phyloP scores from a whole-genome alignment of 139 green algal genomes.

The Closterium sp. region DNA sequence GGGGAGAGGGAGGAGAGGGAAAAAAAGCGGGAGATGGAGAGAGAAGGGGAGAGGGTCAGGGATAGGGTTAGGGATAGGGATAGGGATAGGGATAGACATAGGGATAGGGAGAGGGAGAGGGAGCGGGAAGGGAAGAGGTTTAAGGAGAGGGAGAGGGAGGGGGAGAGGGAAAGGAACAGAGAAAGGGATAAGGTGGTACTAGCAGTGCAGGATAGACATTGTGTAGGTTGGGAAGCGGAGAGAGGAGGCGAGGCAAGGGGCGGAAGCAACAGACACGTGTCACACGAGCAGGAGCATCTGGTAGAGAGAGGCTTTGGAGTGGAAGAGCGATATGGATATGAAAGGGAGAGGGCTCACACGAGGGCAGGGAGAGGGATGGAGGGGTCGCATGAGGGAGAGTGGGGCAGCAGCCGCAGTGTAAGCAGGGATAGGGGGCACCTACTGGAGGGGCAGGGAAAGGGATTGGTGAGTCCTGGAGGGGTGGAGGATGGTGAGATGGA shows the following conservation, averaged over 20 bases:
- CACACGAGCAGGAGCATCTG: background rate
- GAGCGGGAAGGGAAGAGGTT: background rate
- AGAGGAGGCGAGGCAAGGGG: background rate
- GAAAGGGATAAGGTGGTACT: background rate
- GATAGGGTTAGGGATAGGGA: background rate
- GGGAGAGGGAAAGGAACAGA: background rate
- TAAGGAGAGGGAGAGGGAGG: background rate
- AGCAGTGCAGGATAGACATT: background rate
- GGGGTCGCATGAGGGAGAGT: background rate
- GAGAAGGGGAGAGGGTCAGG: background rate
- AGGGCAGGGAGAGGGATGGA: background rate
- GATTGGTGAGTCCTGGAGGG: background rate
- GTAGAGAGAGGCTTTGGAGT: background rate
- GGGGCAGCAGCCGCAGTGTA: background rate
- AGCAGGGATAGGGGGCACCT: background rate
- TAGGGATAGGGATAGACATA: background rate
- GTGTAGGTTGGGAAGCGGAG: background rate
- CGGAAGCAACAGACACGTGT: background rate
- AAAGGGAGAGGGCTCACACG: background rate
- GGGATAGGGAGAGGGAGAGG: too few relatives aligned
- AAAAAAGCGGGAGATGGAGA: too few relatives aligned
- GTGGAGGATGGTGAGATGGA: background rate
- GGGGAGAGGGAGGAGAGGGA: too few relatives aligned
- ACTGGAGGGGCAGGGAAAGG: background rate
- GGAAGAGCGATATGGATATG: background rate